Base-by-base conservation (phyloP, 306 rosid species). In the Mucuna pruriens region DNA sequence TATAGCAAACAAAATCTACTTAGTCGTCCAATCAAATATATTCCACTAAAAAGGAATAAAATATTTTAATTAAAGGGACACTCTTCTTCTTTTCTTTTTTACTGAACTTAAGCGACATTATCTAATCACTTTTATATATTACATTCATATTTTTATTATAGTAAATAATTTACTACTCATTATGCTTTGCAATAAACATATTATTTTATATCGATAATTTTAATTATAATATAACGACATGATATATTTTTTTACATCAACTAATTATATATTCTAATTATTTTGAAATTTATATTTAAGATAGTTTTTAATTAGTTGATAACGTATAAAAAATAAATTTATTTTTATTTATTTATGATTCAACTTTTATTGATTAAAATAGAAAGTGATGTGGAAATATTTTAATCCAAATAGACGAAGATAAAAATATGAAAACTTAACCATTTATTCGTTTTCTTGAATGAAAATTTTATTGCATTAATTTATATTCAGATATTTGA, bases 11-110 rank as follows among this genome's bases (percentile, higher is more conserved):
- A 65, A 36, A 64, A 36, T 64, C 71, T 64, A 34, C 44, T 64
- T 62, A 62, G 44, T 62, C 2, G 44, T 62, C 44, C 69, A 63
- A 33, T 63, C 23, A n/a, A n/a, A n/a, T n/a, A 63, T n/a, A 63
- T 16, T n/a, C 29, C 48, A 17, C 2, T 34, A 36, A 65, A 10
- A 46, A 49, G 7, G 7, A 49, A 16, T 49, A 15, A 65, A 65
- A 17, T 38, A 36, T 63, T 36, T 29, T 29, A 61, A 29, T 60
- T 33, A 31, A 15, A 61, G n/a, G n/a, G n/a, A n/a, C n/a, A n/a
- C n/a, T n/a, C n/a, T n/a, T n/a, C n/a, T n/a, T n/a, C n/a, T n/a
- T n/a, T n/a, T n/a, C n/a, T n/a, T n/a, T n/a, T n/a, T n/a, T n/a
- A n/a, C n/a, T n/a, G n/a, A n/a, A 8, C 68, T 29, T 16, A 0